A percentile compares a stretch with the other conserved stretches of the same genome.
These are phyloP conservation scores for Schwanniomyces polymorphus DNA, from an alignment of 805 yeast species.

Conservation along the genomic window DNA sequence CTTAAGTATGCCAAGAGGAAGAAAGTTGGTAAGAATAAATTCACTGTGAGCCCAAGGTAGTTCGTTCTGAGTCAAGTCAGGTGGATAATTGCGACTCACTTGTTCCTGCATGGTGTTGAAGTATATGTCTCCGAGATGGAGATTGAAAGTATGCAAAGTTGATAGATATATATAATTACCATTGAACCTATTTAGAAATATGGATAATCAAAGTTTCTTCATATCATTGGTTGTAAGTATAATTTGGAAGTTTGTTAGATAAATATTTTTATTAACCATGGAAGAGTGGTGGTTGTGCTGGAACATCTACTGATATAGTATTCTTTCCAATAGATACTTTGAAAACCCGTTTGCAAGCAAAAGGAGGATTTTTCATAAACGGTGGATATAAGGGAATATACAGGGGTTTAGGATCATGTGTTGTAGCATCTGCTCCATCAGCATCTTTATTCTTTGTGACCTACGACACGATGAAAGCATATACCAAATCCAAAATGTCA, in stretches of 20 bases:
- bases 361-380: constrained; percentile 87
- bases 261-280: constrained; percentile 10
- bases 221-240: constrained; percentile 33
- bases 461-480: constrained; percentile 71
- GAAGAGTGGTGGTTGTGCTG: constrained; percentile 90
- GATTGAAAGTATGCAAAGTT: not conserved
- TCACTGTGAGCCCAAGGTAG: constrained; percentile 26
- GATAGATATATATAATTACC: not conserved
- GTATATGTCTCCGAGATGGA: not conserved
- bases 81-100: not conserved
- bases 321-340: constrained; percentile 96
- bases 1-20: constrained; percentile 39
- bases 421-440: constrained; percentile 90
- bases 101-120: constrained; percentile 1
- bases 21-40: constrained; percentile 29
- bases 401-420: constrained; percentile 88
- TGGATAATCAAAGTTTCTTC: constrained; percentile 30
- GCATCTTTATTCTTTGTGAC: constrained; percentile 57
- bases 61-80: not conserved
- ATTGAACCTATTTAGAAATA: constrained; percentile 4
- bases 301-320: constrained; percentile 90
- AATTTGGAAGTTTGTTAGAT: not conserved
- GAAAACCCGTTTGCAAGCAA: constrained; percentile 92
- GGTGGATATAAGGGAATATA: constrained; percentile 95
- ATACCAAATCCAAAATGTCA: constrained; percentile 30